Conservation (phyloP, 1,284 basidiomycete genomes). For the Cerioporus squamosus region DNA sequence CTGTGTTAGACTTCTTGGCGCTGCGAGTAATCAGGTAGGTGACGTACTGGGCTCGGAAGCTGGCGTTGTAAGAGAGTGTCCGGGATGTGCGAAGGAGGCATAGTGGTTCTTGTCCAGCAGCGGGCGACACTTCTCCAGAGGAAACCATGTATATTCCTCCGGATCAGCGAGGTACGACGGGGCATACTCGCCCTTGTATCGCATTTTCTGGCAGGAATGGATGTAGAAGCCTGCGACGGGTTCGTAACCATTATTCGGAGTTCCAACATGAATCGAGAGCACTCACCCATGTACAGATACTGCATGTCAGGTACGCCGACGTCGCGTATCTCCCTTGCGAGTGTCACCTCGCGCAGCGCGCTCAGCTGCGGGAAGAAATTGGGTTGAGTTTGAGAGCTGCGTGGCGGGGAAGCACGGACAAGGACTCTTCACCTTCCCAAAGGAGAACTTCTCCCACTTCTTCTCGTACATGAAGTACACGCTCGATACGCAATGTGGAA, state of each 20-base stretch:
- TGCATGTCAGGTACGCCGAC: constrained; percentile 68
- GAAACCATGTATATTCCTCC: constrained; percentile 81
- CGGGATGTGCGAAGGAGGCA: constrained; percentile 69
- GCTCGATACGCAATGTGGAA: constrained; percentile 89
- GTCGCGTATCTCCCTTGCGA: constrained; percentile 73
- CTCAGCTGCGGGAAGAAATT: constrained; percentile 61
- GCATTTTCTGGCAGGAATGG: constrained; percentile 93
- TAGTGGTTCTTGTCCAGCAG: constrained; percentile 70
- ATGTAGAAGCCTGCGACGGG: constrained; percentile 82
- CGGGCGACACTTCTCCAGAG: constrained; percentile 61
- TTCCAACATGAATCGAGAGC: neutral
- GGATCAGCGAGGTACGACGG: constrained; percentile 93
- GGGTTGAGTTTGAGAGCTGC: neutral
- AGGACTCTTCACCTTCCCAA: constrained; percentile 73
- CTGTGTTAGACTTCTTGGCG: neutral
- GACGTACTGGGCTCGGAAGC: constrained; percentile 7
- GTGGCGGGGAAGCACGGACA: neutral
- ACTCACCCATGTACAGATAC: constrained; percentile 85
- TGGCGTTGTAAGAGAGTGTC: constrained; percentile 47
- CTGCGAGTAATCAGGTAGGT: neutral
- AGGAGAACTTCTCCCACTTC: constrained; percentile 72
- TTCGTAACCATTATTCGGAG: neutral
- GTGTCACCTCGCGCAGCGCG: constrained; percentile 77
- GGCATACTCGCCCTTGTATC: constrained; percentile 91
- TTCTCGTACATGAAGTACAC: constrained; percentile 97